Percentiles rank a stretch among this genome's conserved stretches.
phyloP scores from a whole-genome alignment of 2,329 filamentous ascomycete genomes.

The Botryotinia narcissicola region DNA sequence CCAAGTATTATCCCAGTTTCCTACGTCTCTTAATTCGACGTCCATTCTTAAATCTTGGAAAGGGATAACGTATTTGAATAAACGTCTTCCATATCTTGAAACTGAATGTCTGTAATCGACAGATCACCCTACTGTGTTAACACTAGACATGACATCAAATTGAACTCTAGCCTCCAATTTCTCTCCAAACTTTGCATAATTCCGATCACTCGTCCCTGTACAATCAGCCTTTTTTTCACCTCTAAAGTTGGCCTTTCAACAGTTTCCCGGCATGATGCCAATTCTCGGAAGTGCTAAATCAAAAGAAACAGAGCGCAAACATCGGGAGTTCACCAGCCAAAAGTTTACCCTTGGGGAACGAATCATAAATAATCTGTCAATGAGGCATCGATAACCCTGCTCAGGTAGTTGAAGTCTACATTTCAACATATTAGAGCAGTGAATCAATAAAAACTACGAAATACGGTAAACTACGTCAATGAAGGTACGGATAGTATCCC shows the following conservation, averaged over 20 bases:
- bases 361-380: too few relatives aligned
- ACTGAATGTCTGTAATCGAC: background rate
- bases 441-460: background rate
- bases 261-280: too few relatives aligned
- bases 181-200: background rate
- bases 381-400: too few relatives aligned
- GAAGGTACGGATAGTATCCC: too few relatives aligned
- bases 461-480: background rate
- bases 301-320: too few relatives aligned
- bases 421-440: background rate
- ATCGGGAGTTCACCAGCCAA: too few relatives aligned
- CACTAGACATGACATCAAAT: background rate
- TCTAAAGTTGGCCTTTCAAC: too few relatives aligned
- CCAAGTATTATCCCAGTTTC: background rate
- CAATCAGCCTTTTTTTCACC: background rate
- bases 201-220: background rate
- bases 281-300: too few relatives aligned
- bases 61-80: background rate
- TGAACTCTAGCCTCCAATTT: background rate
- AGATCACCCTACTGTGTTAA: too few relatives aligned
- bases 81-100: background rate
- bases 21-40: background rate
- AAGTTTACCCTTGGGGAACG: too few relatives aligned
- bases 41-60: fast-evolving
- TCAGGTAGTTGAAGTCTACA: too few relatives aligned